Percentiles rank a stretch among this genome's conserved stretches.
These are phyloP conservation scores for Skeletonema costatum DNA, from an alignment of 108 stramenopile genomes.

Conservation along the genomic window DNA sequence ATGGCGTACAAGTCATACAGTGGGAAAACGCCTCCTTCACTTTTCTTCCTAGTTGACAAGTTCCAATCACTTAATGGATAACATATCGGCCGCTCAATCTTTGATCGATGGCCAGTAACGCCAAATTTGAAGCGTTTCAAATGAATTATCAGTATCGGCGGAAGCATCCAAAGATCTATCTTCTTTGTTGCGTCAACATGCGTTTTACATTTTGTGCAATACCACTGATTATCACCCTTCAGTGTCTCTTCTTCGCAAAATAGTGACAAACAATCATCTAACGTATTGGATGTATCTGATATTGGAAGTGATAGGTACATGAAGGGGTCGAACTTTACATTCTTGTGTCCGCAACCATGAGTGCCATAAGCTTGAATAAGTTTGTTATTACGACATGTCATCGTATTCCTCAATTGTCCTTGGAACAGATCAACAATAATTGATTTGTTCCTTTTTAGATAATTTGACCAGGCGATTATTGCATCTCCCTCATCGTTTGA, in stretches of 20 bases:
- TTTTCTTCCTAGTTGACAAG: slow-evolving; percentile 48
- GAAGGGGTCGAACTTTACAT: slow-evolving; percentile 94
- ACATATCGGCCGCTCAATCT: slow-evolving; percentile 64
- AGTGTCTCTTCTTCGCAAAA: slow-evolving; percentile 78
- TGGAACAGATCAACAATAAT: slow-evolving; percentile 95
- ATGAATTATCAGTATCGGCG: slow-evolving; percentile 92
- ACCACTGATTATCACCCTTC: slow-evolving; percentile 81
- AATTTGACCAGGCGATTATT: slow-evolving; percentile 84
- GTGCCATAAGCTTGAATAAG: slow-evolving; percentile 17
- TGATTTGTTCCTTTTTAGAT: slow-evolving; percentile 83
- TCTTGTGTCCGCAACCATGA: slow-evolving; percentile 55
- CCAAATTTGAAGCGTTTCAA: slow-evolving; percentile 92
- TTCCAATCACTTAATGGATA: slow-evolving; percentile 74
- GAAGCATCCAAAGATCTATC: slow-evolving; percentile 90
- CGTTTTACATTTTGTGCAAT: slow-evolving; percentile 79
- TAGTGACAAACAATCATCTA: slow-evolving; percentile 77
- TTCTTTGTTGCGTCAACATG: slow-evolving; percentile 86
- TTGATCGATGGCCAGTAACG: slow-evolving; percentile 56
- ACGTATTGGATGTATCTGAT: slow-evolving; percentile 33
- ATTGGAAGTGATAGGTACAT: slow-evolving; percentile 93
- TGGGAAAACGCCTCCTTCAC: slow-evolving; percentile 49
- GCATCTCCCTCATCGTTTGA: slow-evolving; percentile 81
- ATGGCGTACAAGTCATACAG: slow-evolving; percentile 96
- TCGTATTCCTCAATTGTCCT: slow-evolving; percentile 91
- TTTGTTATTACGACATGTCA: slow-evolving; percentile 60